Conservation (phyloP, 2,329 filamentous ascomycete genomes). For the Aspergillus persii region DNA sequence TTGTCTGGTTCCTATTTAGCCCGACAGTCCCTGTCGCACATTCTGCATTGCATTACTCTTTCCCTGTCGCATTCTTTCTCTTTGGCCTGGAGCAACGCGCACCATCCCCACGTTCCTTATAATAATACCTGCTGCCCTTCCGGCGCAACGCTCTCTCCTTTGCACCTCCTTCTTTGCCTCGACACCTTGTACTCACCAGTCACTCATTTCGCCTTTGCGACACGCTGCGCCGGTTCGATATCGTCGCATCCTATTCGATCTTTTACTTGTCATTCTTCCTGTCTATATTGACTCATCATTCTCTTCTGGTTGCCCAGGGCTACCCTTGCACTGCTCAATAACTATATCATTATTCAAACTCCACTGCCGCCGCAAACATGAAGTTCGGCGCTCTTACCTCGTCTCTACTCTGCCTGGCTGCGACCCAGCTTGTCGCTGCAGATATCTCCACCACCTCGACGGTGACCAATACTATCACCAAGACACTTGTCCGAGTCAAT, state of each 20-base stretch:
- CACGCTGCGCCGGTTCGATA: conserved; percentile 5
- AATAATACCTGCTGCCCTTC: conserved; percentile 6
- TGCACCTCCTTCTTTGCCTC: conserved; percentile 15
- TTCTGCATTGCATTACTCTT: conserved; percentile 12
- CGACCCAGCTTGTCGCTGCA: conserved; percentile 30
- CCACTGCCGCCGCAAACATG: conserved; percentile 26
- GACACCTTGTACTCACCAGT: neutral
- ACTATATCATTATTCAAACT: neutral
- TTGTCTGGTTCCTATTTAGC: conserved; percentile 4
- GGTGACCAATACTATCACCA: conserved; percentile 38
- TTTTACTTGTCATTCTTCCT: neutral
- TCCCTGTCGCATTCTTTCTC: conserved; percentile 16
- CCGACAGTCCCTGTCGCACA: conserved; percentile 4
- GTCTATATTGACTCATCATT: neutral
- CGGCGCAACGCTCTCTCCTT: conserved; percentile 27
- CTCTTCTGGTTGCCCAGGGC: neutral
- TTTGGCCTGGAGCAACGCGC: conserved; percentile 21
- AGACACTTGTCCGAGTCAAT: conserved; percentile 46
- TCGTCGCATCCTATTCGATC: neutral
- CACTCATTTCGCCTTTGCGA: conserved; percentile 9
- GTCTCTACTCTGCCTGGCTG: conserved; percentile 35
- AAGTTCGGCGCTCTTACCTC: conserved; percentile 34
- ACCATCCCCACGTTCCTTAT: conserved; percentile 28
- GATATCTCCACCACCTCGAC: conserved; percentile 27
- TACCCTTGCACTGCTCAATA: neutral